These are phyloP conservation scores for Scytalidium lignicola DNA, from an alignment of 2,329 filamentous ascomycete species.

Conservation along the genomic window DNA sequence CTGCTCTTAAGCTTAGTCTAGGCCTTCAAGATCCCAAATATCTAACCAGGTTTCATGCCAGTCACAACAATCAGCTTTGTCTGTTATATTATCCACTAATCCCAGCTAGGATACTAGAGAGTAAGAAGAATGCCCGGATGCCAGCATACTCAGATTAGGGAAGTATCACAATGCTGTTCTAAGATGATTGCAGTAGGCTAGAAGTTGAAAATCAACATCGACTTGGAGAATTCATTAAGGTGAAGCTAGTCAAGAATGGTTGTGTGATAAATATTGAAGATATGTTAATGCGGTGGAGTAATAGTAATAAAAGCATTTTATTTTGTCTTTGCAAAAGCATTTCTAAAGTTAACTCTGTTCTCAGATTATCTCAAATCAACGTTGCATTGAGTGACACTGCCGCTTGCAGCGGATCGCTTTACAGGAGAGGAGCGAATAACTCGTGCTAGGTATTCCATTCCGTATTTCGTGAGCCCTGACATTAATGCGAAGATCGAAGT, in stretches of 20 bases:
- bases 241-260: slow-evolving; percentile 33
- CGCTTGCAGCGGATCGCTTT: slow-evolving; percentile 33
- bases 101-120: slow-evolving; percentile 37
- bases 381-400: slow-evolving; percentile 46
- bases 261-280: slow-evolving; percentile 46
- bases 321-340: neutral
- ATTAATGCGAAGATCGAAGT: slow-evolving; percentile 46
- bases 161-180: slow-evolving; percentile 46
- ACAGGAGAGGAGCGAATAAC: slow-evolving; percentile 38
- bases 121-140: slow-evolving; percentile 37
- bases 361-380: slow-evolving; percentile 47
- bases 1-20: slow-evolving; percentile 41
- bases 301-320: slow-evolving; percentile 37
- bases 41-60: slow-evolving; percentile 44
- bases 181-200: slow-evolving; percentile 45
- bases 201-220: slow-evolving; percentile 40
- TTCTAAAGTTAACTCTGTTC: neutral
- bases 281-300: slow-evolving; percentile 44
- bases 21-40: slow-evolving; percentile 39
- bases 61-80: slow-evolving; percentile 53
- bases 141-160: slow-evolving; percentile 49
- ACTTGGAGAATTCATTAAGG: slow-evolving; percentile 36
- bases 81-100: slow-evolving; percentile 54
- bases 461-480: slow-evolving; percentile 52
- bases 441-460: slow-evolving; percentile 51